Base-by-base conservation (phyloP, 2,329 filamentous ascomycete species). In the Pseudonectria foliicola region DNA sequence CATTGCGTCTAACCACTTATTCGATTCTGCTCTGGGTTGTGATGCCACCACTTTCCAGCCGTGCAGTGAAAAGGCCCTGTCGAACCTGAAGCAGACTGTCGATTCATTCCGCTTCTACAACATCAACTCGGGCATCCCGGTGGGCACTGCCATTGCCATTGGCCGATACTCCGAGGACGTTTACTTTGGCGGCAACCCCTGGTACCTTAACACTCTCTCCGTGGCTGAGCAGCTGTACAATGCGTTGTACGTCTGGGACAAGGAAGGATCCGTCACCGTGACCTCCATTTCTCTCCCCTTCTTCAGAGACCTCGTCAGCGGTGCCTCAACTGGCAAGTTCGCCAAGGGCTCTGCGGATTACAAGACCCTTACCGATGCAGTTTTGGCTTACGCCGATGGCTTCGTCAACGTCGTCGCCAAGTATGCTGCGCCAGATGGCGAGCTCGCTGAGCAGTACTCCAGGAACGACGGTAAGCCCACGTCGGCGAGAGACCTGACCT, bases 211-310 rank as follows among this genome's bases (percentile, higher is more conserved):
- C 48, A 90, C 82, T 1, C 68, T 87, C 21, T 84, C 83, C 2
- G 83, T 83, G 1, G 86, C 85, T 3, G 85, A 92, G 59, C 80
- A 85, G 53, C 71, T 93, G 3, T 90, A 88, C 55, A 80, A 84
- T 48, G 81, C 85, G 1, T 52, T 88, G 2, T 80, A 81, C 45
- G 77, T 82, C 32, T 90, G 83, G 82, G 68, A 80, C 42, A 60
- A 66, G 25, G 58, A 68, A 16, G 78, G 77, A 2, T 78, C 68
- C 6, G 70, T 93, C 49, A 72, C 70, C 1, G 72, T 90, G 30
- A 81, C 76, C 5, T 61, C 67, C 0, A 70, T 69, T 2, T 87
- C 82, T 0, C 66, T 87, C 7, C 53, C 72, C 7, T 90, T 92
- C 66, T 92, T 89, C 73, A 58, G 66, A 40, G 79, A 80, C 45